Percentiles rank a stretch among this genome's conserved stretches.
Conservation (phyloP, 495 filamentous ascomycete genomes). For the Xylaria flabelliformis region DNA sequence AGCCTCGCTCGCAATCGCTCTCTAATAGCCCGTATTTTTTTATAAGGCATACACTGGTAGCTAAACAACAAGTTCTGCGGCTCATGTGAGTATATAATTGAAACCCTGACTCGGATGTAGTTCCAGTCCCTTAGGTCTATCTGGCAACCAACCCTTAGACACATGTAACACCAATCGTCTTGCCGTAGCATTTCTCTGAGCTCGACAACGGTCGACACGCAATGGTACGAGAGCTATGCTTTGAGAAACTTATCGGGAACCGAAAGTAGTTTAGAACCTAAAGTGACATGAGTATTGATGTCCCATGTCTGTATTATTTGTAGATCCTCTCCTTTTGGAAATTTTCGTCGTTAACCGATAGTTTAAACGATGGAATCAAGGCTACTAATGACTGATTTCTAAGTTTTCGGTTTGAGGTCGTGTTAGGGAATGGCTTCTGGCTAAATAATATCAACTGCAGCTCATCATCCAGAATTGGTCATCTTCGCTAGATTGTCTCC, state of each 20-base stretch:
- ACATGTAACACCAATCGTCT: too few relatives aligned
- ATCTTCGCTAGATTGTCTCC: not conserved
- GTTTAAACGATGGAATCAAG: not conserved
- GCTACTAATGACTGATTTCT: not conserved
- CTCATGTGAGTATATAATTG: too few relatives aligned
- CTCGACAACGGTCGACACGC: not conserved
- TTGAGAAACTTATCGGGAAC: not conserved
- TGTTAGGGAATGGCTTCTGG: not conserved
- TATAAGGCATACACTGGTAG: too few relatives aligned
- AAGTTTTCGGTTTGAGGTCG: not conserved
- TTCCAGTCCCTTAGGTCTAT: too few relatives aligned
- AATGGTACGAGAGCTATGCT: not conserved
- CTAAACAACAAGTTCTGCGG: too few relatives aligned
- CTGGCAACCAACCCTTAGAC: too few relatives aligned
- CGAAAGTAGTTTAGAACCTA: not conserved
- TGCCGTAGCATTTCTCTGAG: not conserved
- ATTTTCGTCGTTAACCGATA: not conserved
- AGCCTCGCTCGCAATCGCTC: too few relatives aligned
- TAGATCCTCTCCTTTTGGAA: not conserved
- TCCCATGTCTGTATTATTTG: not conserved
- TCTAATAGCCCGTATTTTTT: too few relatives aligned
- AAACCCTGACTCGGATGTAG: too few relatives aligned
- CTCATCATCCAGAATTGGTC: not conserved
- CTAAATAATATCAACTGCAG: not conserved
- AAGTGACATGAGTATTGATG: not conserved